Evolutionary conservation across 306 rosid species (phyloP).

Genomic region (Mimosa bimucronata): DNA sequence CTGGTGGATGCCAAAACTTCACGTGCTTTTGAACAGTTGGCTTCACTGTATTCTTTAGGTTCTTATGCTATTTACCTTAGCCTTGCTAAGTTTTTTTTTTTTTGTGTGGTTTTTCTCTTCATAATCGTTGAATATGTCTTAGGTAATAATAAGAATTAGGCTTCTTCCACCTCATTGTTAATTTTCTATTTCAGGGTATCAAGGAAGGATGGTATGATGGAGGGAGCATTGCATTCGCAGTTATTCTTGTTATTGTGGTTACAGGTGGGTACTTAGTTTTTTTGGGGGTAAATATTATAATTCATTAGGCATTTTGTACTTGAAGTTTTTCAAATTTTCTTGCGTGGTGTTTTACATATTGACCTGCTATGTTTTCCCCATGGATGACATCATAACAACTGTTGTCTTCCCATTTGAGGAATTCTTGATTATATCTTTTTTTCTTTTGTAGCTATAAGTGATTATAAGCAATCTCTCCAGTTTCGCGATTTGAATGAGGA

Average conservation of each 20-base stretch:
- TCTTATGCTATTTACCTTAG: neutral
- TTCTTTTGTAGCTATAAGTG: conserved; percentile 70
- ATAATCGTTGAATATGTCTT: conserved; percentile 5
- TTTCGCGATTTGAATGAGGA: conserved; percentile 83
- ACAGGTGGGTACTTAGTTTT: conserved; percentile 57
- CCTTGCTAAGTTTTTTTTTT: neutral
- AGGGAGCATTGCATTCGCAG: conserved; percentile 94
- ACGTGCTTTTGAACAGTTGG: neutral
- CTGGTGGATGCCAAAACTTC: neutral
- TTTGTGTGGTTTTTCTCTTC: neutral
- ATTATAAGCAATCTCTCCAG: conserved; percentile 87
- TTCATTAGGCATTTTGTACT: conserved; percentile 8
- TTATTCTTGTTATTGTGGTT: conserved; percentile 82
- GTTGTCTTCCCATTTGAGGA: conserved; percentile 16
- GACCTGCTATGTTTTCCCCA: conserved; percentile 24
- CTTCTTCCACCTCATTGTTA: conserved; percentile 24
- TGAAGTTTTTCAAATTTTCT: neutral
- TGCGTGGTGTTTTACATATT: neutral
- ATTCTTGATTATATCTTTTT: conserved; percentile 24
- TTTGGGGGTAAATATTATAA: conserved; percentile 11
- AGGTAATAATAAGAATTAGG: conserved; percentile 24
- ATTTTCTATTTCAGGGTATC: conserved; percentile 64
- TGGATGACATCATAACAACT: conserved; percentile 22
- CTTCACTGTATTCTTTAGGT: neutral
- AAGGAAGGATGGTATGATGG: conserved; percentile 98